Base-by-base conservation (phyloP, 495 filamentous ascomycete genomes). In the Penicillium ochrochloron region DNA sequence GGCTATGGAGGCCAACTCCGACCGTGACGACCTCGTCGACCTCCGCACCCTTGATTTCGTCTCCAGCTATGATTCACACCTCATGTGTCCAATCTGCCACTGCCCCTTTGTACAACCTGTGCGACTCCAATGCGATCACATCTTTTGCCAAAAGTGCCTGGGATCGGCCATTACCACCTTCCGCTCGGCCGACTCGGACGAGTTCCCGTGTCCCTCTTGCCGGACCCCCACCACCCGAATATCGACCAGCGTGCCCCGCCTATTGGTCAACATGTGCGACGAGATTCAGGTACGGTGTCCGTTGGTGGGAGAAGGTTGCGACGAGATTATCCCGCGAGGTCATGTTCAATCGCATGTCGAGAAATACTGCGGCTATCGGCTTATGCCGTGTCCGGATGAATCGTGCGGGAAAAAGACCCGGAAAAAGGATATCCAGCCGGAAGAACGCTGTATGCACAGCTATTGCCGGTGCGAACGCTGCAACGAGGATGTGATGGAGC, bases 11-110 rank as follows among this genome's bases (percentile, higher is more conserved):
- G 59, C 72, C 39, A 59, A 58, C 52, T 63, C 59, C 66, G 73
- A 74, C 56, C 57, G 58, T 55, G 75, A 76, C 53, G 70, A 72
- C 55, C 61, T 70, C 27, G 71, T 90, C 67, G 92, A 96, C 71
- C 79, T 92, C 57, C 84, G 90, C 61, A 72, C 80, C 21, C 82
- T 96, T 61, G 90, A 92, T 39, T 92, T 94, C 74, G 80, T 89
- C 57, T 82, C 80, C 23, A 71, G 77, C 34, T 85, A 89, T 62
- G 92, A 96, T 75, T 84, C 89, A 63, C 91, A 93, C 64, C 84
- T 96, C 19, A 85, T 92, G 75, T 97, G 92, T 66, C 85, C 92
- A 10, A 93, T 97, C 59, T 97, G 92, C 73, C 90, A 88, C 64
- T 87, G 86, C 31, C 86, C 92, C 14, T 90, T 93, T 57, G 78